These are phyloP conservation scores for Sporothrix mexicana DNA, from an alignment of 2,329 filamentous ascomycete species.

Conservation along the genomic window DNA sequence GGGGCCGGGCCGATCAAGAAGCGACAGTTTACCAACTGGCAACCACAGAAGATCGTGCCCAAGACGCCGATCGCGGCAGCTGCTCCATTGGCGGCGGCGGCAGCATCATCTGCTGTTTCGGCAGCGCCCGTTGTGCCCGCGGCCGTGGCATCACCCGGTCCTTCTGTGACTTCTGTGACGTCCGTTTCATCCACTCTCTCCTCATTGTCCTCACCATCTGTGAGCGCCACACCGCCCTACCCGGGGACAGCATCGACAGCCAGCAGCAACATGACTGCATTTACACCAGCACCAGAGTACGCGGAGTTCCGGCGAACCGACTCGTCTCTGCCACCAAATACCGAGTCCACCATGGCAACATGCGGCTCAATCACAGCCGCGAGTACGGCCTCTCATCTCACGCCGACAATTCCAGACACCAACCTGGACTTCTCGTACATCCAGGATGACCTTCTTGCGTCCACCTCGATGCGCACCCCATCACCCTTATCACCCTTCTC, in stretches of 20 bases:
- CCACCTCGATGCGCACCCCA: background rate
- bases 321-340: background rate
- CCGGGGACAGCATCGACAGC: background rate
- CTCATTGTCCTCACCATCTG: background rate
- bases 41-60: slow-evolving; percentile 24
- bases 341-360: background rate
- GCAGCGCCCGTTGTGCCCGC: background rate
- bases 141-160: background rate
- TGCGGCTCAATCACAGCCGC: background rate
- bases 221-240: background rate
- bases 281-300: background rate
- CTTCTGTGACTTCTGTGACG: background rate
- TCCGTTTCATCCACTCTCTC: background rate
- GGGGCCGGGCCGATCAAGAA: slow-evolving; percentile 29
- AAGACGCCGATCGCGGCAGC: background rate
- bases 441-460: background rate
- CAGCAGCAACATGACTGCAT: background rate
- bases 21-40: slow-evolving; percentile 30
- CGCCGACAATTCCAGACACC: background rate
- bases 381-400: background rate
- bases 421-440: background rate
- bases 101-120: background rate
- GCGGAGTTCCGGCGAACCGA: background rate
- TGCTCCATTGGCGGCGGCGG: background rate
- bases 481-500: slow-evolving; percentile 10